Percentiles rank a stretch among this genome's conserved stretches.
Evolutionary conservation across 768 basidiomycete genomes (phyloP).

Genomic region (Serendipita sp.): DNA sequence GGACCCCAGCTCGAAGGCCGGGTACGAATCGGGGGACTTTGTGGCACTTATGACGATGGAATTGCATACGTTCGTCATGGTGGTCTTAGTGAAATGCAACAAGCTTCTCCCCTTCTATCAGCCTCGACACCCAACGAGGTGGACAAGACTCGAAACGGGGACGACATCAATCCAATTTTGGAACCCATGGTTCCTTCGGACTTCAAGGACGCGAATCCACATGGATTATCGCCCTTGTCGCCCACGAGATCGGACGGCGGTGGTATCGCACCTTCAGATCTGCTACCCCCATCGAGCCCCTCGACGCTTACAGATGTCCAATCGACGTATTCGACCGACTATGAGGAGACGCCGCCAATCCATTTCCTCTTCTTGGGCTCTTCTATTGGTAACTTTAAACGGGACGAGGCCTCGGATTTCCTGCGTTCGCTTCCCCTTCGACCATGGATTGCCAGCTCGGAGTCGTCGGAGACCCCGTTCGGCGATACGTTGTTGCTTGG

Average conservation of each 20-base stretch:
- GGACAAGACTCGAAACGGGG: background rate
- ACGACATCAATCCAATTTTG: background rate
- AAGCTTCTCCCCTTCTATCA: background rate
- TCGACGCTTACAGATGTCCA: background rate
- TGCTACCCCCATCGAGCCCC: background rate
- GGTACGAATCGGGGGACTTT: slow-evolving; percentile 67
- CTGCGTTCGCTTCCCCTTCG: slow-evolving; percentile 65
- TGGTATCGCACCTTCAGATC: background rate
- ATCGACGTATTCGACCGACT: background rate
- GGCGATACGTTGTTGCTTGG: slow-evolving; percentile 81
- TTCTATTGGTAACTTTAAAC: slow-evolving; percentile 77
- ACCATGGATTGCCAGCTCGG: slow-evolving; percentile 20
- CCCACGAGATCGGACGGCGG: background rate
- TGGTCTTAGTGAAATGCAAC: slow-evolving; percentile 26
- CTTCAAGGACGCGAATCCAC: background rate
- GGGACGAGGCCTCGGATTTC: slow-evolving; percentile 54
- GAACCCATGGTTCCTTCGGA: background rate
- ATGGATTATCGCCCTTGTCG: background rate
- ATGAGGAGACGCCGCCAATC: slow-evolving; percentile 27
- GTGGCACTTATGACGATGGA: slow-evolving; percentile 85
- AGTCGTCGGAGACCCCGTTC: slow-evolving; percentile 22
- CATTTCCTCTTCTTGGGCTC: slow-evolving; percentile 89
- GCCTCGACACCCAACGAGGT: background rate
- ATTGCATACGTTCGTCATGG: slow-evolving; percentile 61
- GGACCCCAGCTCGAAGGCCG: slow-evolving; percentile 51